These are phyloP conservation scores for Grifola frondosa DNA, from an alignment of 1,284 basidiomycete species.

Conservation along the genomic window DNA sequence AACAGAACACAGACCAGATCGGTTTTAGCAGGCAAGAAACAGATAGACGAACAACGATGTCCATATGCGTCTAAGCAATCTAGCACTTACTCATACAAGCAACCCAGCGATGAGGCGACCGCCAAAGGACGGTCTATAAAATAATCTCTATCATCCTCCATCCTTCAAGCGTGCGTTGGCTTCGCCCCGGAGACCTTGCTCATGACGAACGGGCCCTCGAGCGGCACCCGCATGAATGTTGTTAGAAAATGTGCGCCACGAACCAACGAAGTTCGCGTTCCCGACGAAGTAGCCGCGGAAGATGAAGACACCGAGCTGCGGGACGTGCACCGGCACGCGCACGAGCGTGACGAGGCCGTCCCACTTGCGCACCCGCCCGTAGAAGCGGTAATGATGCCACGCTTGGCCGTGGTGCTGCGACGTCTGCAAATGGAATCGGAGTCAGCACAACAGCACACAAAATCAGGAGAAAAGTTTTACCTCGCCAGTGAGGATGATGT, in stretches of 20 bases:
- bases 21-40: no score
- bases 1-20: no score
- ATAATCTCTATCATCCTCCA: no score
- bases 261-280: constrained; percentile 63
- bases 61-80: no score
- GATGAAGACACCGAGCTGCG: constrained; percentile 43
- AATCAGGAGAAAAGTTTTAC: constrained; percentile 28
- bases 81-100: no score
- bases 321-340: constrained; percentile 41
- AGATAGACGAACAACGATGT: no score
- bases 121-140: no score
- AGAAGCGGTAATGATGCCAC: constrained; percentile 59
- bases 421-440: constrained; percentile 37
- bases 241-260: constrained; percentile 54
- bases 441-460: constrained; percentile 1
- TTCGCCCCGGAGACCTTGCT: constrained; percentile 13
- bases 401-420: constrained; percentile 55
- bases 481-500: constrained; percentile 59
- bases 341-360: constrained; percentile 69
- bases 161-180: no score
- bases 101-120: no score
- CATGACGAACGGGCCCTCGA: constrained; percentile 56
- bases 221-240: constrained; percentile 36
- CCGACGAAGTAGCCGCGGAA: constrained; percentile 72
- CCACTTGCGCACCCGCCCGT: constrained; percentile 64